Conservation (phyloP, 495 filamentous ascomycete species). For the Xylaria castorea region DNA sequence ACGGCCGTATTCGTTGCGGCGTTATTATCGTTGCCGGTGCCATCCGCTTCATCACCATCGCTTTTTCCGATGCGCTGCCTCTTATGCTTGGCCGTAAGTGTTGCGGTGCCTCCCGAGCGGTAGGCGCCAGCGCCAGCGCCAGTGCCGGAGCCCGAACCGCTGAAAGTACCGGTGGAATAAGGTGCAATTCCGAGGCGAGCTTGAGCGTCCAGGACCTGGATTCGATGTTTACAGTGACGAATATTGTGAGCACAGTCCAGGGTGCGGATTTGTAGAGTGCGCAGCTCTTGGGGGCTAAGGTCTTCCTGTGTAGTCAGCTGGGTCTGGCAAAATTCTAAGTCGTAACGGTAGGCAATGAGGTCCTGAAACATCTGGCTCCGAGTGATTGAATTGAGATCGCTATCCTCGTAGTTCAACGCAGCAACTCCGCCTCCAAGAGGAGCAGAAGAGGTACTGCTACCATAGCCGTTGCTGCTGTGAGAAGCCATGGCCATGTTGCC, state of each 20-base stretch:
- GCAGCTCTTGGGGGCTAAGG: slow-evolving; percentile 50
- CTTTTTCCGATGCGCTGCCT: slow-evolving; percentile 25
- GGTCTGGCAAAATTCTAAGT: slow-evolving; percentile 46
- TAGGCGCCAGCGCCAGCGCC: slow-evolving; percentile 7
- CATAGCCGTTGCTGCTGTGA: slow-evolving; percentile 26
- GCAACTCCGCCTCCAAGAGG: slow-evolving; percentile 16
- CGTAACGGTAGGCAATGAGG: slow-evolving; percentile 49
- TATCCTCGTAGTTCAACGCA: slow-evolving; percentile 35
- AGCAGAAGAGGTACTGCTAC: slow-evolving; percentile 23
- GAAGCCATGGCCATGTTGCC: slow-evolving; percentile 6
- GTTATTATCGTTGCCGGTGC: not conserved
- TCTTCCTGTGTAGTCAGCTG: slow-evolving; percentile 40
- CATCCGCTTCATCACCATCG: slow-evolving; percentile 28
- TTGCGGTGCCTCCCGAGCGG: slow-evolving; percentile 12
- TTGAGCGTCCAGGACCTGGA: slow-evolving; percentile 42
- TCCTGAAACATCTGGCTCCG: slow-evolving; percentile 52
- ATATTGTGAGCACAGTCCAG: slow-evolving; percentile 53
- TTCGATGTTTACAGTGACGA: slow-evolving; percentile 48
- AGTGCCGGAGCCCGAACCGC: not conserved
- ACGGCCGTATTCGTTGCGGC: not conserved
- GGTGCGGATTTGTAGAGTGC: slow-evolving; percentile 48
- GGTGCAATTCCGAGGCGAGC: slow-evolving; percentile 22
- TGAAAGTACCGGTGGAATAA: slow-evolving; percentile 1
- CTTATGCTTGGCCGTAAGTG: slow-evolving; percentile 24
- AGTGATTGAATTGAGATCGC: slow-evolving; percentile 48